Percentiles rank a stretch among this genome's conserved stretches.
phyloP scores from a whole-genome alignment of 805 yeast genomes.

The Priceomyces fermenticarens region DNA sequence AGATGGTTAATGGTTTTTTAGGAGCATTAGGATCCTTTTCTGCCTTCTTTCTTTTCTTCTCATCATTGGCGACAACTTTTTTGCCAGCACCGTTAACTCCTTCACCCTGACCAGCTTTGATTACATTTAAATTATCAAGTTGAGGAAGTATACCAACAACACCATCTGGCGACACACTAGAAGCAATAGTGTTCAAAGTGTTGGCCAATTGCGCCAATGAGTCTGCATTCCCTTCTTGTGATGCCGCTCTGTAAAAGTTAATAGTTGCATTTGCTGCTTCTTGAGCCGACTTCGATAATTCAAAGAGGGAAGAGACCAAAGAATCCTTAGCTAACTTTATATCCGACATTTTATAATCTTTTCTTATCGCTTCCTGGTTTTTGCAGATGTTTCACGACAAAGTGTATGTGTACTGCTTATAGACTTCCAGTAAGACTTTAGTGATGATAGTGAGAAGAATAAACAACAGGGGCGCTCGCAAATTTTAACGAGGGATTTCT shows the following conservation, averaged over 20 bases:
- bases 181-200: conserved; percentile 35
- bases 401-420: background rate
- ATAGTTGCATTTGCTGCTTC: conserved; percentile 80
- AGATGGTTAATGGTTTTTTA: conserved; percentile 87
- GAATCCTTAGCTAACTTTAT: conserved; percentile 22
- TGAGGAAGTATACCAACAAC: conserved; percentile 12
- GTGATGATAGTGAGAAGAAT: conserved; percentile 2
- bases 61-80: conserved; percentile 25
- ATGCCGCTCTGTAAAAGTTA: conserved; percentile 61
- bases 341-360: conserved; percentile 13
- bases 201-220: conserved; percentile 32
- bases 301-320: conserved; percentile 70
- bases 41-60: conserved; percentile 49
- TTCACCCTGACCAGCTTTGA: conserved; percentile 14
- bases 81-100: conserved; percentile 16
- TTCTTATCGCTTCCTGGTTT: background rate
- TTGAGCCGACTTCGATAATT: conserved; percentile 80
- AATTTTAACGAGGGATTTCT: conserved; percentile 3
- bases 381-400: conserved; percentile 1
- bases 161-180: conserved; percentile 9
- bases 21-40: conserved; percentile 89
- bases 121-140: conserved; percentile 10
- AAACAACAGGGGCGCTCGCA: conserved; percentile 6
- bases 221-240: conserved; percentile 42
- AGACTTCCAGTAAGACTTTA: background rate